Base-by-base conservation (phyloP, 2,329 filamentous ascomycete species). In the Claviceps sp. region DNA sequence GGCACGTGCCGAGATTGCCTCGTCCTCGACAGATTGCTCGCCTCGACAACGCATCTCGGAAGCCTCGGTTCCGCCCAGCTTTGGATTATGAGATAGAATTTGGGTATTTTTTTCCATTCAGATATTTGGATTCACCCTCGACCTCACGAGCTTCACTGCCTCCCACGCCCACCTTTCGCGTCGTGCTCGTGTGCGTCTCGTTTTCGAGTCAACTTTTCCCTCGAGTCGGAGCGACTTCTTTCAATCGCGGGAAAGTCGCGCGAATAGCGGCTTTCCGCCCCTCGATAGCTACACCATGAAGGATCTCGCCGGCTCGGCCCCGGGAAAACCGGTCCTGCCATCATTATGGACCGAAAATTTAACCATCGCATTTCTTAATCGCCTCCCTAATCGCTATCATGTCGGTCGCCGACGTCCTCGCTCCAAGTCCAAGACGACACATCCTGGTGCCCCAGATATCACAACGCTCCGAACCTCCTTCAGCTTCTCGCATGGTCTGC, bases 381-480 rank as follows among this genome's bases (percentile, higher is more conserved):
- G 67, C 42, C 63, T 69, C 20, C 69, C 69, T 29, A 64, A 62
- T 36, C 68, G 68, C 55, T 71, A 69, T 57, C 64, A 66, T 54
- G 61, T 63, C 53, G 63, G 65, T 51, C 67, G 70, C 40, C 64
- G 61, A 47, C 67, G 69, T 46, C 63, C 62, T 47, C 64, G 68
- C 47, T 68, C 68, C 52, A 70, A 70, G 60, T 67, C 67, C 13
- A 68, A 67, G 55, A 57, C 59, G 29, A 56, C 59, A 42, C 56
- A 60, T 51, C 59, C 61, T 17, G 64, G 64, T 44, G 59, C 62
- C 45, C 66, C 86, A 49, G 85, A 84, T 56, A 80, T 96, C 62
- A 79, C 88, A 49, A 77, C 76, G 34, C 74, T 96, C 51, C 79
- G 94, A 67, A 89, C 82, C 16, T 95, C 89, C 1, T 86, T 89